Conservation (phyloP, 2,329 filamentous ascomycete genomes). For the Claviceps fusiformis region DNA sequence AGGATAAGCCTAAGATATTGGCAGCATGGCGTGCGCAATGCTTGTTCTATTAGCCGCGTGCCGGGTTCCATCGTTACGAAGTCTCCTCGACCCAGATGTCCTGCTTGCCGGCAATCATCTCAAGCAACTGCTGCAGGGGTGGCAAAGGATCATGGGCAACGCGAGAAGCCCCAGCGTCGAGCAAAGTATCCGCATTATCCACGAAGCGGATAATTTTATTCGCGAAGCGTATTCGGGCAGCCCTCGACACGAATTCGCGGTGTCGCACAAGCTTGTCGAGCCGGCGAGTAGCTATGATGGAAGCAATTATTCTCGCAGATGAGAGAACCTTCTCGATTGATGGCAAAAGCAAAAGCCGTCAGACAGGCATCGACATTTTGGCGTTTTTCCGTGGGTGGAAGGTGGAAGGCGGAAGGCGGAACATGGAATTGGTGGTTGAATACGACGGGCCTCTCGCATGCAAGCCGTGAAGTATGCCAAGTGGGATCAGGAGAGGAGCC, state of each 20-base stretch:
- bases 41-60: conserved; percentile 32
- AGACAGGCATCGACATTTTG: background rate
- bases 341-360: too few species aligned
- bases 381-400: background rate
- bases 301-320: background rate
- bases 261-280: background rate
- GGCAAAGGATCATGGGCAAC: conserved; percentile 26
- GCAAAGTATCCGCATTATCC: conserved; percentile 31
- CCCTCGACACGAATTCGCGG: background rate
- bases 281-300: background rate
- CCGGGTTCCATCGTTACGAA: conserved; percentile 22
- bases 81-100: conserved; percentile 24
- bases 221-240: conserved; percentile 17
- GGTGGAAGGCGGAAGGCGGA: too few species aligned
- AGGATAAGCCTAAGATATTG: background rate
- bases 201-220: conserved; percentile 29
- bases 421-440: too few species aligned
- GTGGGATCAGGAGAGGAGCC: too few species aligned
- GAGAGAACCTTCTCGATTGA: background rate
- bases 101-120: conserved; percentile 28
- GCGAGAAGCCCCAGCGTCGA: conserved; percentile 31
- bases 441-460: too few species aligned
- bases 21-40: conserved; percentile 35
- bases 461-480: too few species aligned
- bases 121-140: conserved; percentile 24